Conservation (phyloP, 2,329 filamentous ascomycete genomes). For the Cordyceps militaris region DNA sequence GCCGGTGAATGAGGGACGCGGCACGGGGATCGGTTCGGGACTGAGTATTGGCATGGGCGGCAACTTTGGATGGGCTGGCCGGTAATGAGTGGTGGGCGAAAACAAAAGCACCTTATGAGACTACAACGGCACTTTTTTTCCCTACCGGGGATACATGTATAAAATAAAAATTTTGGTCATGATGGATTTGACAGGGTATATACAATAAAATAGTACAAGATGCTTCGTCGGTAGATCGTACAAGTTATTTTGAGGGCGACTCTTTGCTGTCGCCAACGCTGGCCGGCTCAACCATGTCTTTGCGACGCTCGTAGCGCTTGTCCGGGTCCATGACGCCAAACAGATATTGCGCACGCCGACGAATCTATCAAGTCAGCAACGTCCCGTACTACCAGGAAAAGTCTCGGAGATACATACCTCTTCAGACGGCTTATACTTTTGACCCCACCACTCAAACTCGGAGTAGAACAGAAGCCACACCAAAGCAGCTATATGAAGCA, state of each 20-base stretch:
- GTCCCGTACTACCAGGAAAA: not conserved
- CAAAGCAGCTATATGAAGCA: constrained; percentile 25
- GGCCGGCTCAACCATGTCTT: constrained; percentile 29
- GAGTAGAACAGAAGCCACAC: constrained; percentile 34
- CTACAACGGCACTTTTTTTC: not conserved
- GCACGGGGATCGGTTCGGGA: constrained; percentile 39
- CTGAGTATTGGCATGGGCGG: constrained; percentile 52
- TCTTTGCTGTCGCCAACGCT: constrained; percentile 16
- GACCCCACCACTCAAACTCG: constrained; percentile 39
- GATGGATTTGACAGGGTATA: constrained; percentile 9
- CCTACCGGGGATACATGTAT: constrained; percentile 4
- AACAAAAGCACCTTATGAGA: not conserved
- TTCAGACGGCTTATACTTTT: constrained; percentile 35
- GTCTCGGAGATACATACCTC: constrained; percentile 24
- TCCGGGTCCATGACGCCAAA: constrained; percentile 36
- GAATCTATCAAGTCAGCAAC: constrained; percentile 23
- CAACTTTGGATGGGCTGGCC: constrained; percentile 49
- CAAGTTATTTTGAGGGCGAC: constrained; percentile 21
- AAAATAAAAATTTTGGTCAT: not conserved
- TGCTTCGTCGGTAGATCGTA: constrained; percentile 21
- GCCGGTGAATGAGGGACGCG: constrained; percentile 63
- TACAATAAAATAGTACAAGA: constrained; percentile 23
- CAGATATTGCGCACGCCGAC: constrained; percentile 29
- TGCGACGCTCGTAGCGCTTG: constrained; percentile 35
- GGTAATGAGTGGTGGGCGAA: constrained; percentile 20